Evolutionary conservation across 2,329 filamentous ascomycete genomes (phyloP).

Genomic region (Paecilomyces variotii): DNA sequence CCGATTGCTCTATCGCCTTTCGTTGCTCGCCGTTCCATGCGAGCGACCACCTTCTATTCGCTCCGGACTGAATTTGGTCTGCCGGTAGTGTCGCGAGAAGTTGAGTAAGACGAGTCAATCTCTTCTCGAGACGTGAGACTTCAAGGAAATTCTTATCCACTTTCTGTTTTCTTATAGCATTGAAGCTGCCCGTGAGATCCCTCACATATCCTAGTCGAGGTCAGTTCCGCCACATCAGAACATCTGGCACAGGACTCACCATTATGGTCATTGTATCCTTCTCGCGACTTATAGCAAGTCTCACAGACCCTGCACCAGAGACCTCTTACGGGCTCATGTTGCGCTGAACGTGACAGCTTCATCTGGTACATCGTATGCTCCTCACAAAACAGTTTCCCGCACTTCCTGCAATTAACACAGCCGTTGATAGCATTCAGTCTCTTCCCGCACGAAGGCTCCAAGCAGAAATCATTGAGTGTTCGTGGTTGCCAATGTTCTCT

Average conservation of each 20-base stretch:
- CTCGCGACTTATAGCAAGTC: constrained; percentile 96
- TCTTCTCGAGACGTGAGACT: constrained; percentile 81
- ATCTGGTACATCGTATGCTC: constrained; percentile 99
- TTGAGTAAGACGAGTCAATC: constrained; percentile 81
- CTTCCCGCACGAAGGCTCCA: constrained; percentile 79
- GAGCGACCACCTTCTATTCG: constrained; percentile 43
- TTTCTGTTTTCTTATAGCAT: constrained; percentile 61
- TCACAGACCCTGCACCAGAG: constrained; percentile 95
- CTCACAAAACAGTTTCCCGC: constrained; percentile 89
- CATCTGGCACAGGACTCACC: constrained; percentile 28
- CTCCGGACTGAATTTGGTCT: constrained; percentile 50
- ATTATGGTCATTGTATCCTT: constrained; percentile 86
- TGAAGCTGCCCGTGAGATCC: constrained; percentile 67
- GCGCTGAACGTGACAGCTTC: constrained; percentile 83
- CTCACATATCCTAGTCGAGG: constrained; percentile 25
- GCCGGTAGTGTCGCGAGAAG: constrained; percentile 68
- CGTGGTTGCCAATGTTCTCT: constrained; percentile 81
- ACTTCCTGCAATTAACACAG: constrained; percentile 87
- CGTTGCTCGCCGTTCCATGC: constrained; percentile 65
- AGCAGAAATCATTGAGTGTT: constrained; percentile 67
- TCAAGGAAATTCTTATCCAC: constrained; percentile 84
- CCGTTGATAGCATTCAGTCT: constrained; percentile 71
- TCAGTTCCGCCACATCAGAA: neutral
- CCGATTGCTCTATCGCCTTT: constrained; percentile 77
- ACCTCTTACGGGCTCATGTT: constrained; percentile 81